Conservation (phyloP, 2,329 filamentous ascomycete genomes). For the Sporothrix pallida region DNA sequence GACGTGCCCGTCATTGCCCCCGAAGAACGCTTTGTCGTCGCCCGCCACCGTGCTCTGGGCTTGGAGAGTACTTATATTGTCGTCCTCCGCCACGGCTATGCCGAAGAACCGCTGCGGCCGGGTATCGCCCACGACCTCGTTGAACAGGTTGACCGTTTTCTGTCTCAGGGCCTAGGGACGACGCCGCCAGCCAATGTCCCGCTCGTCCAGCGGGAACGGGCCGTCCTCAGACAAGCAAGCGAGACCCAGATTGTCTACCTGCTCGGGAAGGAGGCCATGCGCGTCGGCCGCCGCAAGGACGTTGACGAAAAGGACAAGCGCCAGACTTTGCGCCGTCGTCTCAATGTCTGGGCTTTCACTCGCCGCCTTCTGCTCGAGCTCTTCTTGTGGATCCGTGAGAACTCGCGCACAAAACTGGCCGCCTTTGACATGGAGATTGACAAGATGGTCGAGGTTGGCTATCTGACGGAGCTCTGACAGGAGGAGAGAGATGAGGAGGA, state of each 20-base stretch:
- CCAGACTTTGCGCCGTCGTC: slow-evolving; percentile 7
- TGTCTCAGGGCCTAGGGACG: slow-evolving; percentile 45
- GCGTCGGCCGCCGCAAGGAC: slow-evolving; percentile 46
- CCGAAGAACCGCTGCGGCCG: slow-evolving; percentile 70
- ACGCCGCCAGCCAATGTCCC: slow-evolving; percentile 8
- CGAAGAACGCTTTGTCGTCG: slow-evolving; percentile 55
- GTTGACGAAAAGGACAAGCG: neutral
- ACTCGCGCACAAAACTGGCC: slow-evolving; percentile 69
- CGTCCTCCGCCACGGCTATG: slow-evolving; percentile 73
- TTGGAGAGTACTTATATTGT: too few relatives aligned
- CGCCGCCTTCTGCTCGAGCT: slow-evolving; percentile 56
- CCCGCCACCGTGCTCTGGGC: slow-evolving; percentile 44
- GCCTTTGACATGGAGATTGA: slow-evolving; percentile 65
- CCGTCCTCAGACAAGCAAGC: slow-evolving; percentile 52
- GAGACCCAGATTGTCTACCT: slow-evolving; percentile 60
- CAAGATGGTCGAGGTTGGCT: slow-evolving; percentile 70
- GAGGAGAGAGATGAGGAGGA: neutral
- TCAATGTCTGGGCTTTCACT: slow-evolving; percentile 44
- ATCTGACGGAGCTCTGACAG: slow-evolving; percentile 66
- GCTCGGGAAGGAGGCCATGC: slow-evolving; percentile 68
- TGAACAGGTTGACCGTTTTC: slow-evolving; percentile 59
- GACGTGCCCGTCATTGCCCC: slow-evolving; percentile 61
- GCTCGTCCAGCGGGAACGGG: slow-evolving; percentile 46
- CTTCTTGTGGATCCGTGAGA: slow-evolving; percentile 70
- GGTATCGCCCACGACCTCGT: slow-evolving; percentile 64